These are phyloP conservation scores for Aspergillus sp. DNA, from an alignment of 2,329 filamentous ascomycete species.

Conservation along the genomic window DNA sequence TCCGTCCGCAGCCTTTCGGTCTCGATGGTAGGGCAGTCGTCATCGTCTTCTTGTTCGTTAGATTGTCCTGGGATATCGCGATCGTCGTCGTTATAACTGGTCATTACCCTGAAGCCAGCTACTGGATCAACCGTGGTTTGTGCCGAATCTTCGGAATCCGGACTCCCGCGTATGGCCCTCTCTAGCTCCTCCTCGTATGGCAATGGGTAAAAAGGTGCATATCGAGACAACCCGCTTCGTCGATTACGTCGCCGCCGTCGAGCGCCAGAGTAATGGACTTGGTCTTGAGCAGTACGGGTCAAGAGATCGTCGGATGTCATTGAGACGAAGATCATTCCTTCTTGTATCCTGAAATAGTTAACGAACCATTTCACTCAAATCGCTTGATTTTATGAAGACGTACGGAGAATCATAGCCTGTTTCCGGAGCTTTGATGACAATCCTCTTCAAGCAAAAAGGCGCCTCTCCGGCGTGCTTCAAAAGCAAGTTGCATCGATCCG, in stretches of 20 bases:
- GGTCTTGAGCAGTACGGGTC: constrained; percentile 64
- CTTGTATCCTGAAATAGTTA: constrained; percentile 57
- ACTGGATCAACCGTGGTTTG: constrained; percentile 19
- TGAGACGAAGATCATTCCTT: constrained; percentile 85
- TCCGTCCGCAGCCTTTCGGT: constrained; percentile 18
- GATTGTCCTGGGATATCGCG: constrained; percentile 30
- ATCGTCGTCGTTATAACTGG: constrained; percentile 28
- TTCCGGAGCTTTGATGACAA: constrained; percentile 80
- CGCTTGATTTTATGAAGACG: constrained; percentile 32
- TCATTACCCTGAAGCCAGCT: constrained; percentile 30
- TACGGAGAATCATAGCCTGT: constrained; percentile 80
- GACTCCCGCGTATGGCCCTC: constrained; percentile 17
- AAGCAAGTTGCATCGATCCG: constrained; percentile 80
- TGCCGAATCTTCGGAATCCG: constrained; percentile 17
- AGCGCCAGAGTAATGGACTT: constrained; percentile 56
- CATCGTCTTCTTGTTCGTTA: constrained; percentile 24
- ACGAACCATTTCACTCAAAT: constrained; percentile 5
- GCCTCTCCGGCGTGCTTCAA: constrained; percentile 73
- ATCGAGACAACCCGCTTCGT: constrained; percentile 18
- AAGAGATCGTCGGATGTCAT: constrained; percentile 77
- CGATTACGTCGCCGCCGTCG: constrained; percentile 22
- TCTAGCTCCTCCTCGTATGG: constrained; percentile 38
- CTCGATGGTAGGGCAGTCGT: constrained; percentile 13
- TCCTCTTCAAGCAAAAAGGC: constrained; percentile 74
- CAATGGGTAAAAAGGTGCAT: too few relatives aligned